A percentile compares a stretch with the other conserved stretches of the same genome.
Conservation (phyloP, 2,329 filamentous ascomycete genomes). For the Colletotrichum truncatum region DNA sequence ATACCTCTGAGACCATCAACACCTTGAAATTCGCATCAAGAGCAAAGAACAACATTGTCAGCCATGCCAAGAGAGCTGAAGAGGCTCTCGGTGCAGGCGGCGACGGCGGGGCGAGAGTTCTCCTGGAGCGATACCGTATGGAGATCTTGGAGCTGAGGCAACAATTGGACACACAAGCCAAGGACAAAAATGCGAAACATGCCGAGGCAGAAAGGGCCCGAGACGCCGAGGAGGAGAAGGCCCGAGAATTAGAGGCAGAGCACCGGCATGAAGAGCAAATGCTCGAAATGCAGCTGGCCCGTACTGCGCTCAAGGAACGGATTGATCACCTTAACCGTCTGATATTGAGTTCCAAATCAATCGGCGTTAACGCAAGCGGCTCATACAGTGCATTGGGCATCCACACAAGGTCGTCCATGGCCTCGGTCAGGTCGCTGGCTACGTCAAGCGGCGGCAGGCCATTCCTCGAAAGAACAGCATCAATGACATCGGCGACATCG, state of each 20-base stretch:
- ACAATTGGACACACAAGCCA: conserved; percentile 86
- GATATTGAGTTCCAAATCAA: conserved; percentile 94
- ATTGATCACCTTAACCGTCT: conserved; percentile 97
- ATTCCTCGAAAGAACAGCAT: conserved; percentile 70
- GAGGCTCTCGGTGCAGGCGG: conserved; percentile 83
- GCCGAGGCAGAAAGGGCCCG: conserved; percentile 70
- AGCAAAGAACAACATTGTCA: conserved; percentile 98
- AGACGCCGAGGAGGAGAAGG: conserved; percentile 77
- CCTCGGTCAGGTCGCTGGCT: conserved; percentile 73
- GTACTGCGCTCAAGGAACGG: conserved; percentile 94
- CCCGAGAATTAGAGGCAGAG: conserved; percentile 80
- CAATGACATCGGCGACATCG: conserved; percentile 71
- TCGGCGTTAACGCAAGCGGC: conserved; percentile 86
- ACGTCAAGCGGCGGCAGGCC: conserved; percentile 65
- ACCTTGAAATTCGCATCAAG: conserved; percentile 96
- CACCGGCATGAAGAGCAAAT: conserved; percentile 96
- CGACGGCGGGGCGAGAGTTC: conserved; percentile 86
- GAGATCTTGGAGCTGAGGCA: conserved; percentile 85
- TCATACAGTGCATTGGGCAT: conserved; percentile 74
- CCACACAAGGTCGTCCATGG: conserved; percentile 52
- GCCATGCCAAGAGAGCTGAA: conserved; percentile 93
- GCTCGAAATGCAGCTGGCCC: conserved; percentile 96
- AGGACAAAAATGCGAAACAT: conserved; percentile 68
- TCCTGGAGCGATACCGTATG: conserved; percentile 92
- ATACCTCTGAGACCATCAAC: conserved; percentile 90